phyloP scores from a whole-genome alignment of 139 green algal species.

The Axilococcus clingmanii region DNA sequence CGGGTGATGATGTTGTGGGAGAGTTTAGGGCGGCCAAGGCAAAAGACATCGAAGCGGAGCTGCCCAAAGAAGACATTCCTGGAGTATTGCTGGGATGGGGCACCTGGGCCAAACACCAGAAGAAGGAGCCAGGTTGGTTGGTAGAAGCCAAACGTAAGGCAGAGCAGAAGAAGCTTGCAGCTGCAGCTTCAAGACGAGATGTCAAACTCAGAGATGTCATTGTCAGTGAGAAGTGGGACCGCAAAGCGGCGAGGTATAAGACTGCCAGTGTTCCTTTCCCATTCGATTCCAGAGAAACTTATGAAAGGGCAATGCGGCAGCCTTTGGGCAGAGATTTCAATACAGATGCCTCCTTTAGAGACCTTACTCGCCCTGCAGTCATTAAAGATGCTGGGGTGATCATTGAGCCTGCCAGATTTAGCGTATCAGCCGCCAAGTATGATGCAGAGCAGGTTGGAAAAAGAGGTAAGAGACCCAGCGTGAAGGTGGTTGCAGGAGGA shows the following conservation, averaged over 20 bases:
- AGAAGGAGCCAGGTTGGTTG: conserved; percentile 70
- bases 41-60: conserved; percentile 68
- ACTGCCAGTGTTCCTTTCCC: conserved; percentile 62
- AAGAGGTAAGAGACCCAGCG: background rate
- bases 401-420: conserved; percentile 58
- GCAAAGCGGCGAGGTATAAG: conserved; percentile 54
- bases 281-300: conserved; percentile 48
- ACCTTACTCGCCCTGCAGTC: conserved; percentile 74
- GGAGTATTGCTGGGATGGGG: conserved; percentile 84
- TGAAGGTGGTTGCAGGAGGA: conserved; percentile 1
- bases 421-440: conserved; percentile 1
- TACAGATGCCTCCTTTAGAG: conserved; percentile 53
- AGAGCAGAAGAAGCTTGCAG: conserved; percentile 42
- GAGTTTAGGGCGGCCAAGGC: conserved; percentile 85
- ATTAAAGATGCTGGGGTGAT: conserved; percentile 65
- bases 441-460: background rate
- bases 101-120: conserved; percentile 60
- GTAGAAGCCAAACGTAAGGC: conserved; percentile 47
- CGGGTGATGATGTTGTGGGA: conserved; percentile 81
- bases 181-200: conserved; percentile 56
- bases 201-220: conserved; percentile 72
- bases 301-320: conserved; percentile 61
- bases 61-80: conserved; percentile 52
- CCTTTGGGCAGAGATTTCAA: conserved; percentile 88
- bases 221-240: conserved; percentile 83